Evolutionary conservation across 805 yeast species (phyloP).

Genomic region (Pichia phayaonensis): DNA sequence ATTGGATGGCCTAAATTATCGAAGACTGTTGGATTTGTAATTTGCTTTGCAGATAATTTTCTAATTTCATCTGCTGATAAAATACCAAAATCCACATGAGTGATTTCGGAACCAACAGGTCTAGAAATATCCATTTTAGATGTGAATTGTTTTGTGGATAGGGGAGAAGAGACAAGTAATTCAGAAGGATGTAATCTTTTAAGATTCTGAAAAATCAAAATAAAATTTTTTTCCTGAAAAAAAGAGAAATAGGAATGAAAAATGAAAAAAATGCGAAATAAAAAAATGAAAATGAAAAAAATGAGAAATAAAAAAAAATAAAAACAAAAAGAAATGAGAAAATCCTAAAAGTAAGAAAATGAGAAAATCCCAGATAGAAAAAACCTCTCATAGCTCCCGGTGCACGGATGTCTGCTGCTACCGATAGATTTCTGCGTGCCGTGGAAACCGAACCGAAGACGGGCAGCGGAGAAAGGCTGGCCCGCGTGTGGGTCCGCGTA

Average conservation of each 20-base stretch:
- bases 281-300: background rate
- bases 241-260: too few species aligned
- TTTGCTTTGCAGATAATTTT: slow-evolving; percentile 85
- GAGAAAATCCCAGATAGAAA: background rate
- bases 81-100: slow-evolving; percentile 87
- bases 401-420: too few species aligned
- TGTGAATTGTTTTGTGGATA: background rate
- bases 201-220: background rate
- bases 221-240: background rate
- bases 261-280: too few species aligned
- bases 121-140: slow-evolving; percentile 82
- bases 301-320: background rate
- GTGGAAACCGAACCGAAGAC: background rate
- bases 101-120: slow-evolving; percentile 92
- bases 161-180: background rate
- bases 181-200: background rate
- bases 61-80: slow-evolving; percentile 76
- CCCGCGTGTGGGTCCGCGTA: background rate
- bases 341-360: background rate
- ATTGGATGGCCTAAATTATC: slow-evolving; percentile 96
- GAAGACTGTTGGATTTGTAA: slow-evolving; percentile 91
- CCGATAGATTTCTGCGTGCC: too few species aligned
- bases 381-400: background rate
- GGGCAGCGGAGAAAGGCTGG: background rate
- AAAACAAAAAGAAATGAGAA: background rate